Conservation (phyloP, 352 stramenopile genomes). For the Globisporangium okanoganense region DNA sequence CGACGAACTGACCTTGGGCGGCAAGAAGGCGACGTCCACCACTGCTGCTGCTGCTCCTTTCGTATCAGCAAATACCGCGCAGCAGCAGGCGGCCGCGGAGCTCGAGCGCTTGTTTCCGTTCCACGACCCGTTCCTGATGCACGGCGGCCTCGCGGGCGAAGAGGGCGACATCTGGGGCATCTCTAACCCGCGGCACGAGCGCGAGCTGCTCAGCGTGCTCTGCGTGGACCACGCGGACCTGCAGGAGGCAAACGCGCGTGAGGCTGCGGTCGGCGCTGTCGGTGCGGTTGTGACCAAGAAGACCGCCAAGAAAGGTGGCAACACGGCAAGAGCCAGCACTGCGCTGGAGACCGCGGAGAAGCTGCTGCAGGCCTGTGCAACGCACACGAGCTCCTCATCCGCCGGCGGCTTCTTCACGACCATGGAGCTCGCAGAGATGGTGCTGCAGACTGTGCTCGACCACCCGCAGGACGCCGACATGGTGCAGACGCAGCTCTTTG, state of each 20-base stretch:
- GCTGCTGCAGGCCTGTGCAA: constrained; percentile 42
- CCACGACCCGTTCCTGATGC: constrained; percentile 31
- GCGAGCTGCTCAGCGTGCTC: constrained; percentile 44
- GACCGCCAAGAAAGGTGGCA: constrained; percentile 1
- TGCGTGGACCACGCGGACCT: constrained; percentile 56
- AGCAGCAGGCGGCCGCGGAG: background rate
- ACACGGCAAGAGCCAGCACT: background rate
- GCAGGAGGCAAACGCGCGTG: constrained; percentile 41
- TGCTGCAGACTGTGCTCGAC: constrained; percentile 62
- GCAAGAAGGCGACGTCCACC: background rate
- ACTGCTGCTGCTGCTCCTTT: background rate
- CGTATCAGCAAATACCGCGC: background rate
- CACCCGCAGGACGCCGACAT: constrained; percentile 46
- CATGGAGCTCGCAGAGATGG: constrained; percentile 61
- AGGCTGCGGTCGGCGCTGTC: constrained; percentile 41
- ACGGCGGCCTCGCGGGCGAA: constrained; percentile 18
- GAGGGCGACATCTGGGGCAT: constrained; percentile 23
- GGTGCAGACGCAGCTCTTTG: constrained; percentile 74
- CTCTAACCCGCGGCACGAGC: constrained; percentile 22
- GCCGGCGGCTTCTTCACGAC: constrained; percentile 43
- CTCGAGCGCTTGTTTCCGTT: constrained; percentile 22
- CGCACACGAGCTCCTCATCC: constrained; percentile 17
- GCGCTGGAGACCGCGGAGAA: constrained; percentile 21
- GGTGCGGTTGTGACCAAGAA: constrained; percentile 55
- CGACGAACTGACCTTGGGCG: constrained; percentile 19